phyloP scores from a whole-genome alignment of 768 basidiomycete genomes.

The Gelatoporia subvermispora region DNA sequence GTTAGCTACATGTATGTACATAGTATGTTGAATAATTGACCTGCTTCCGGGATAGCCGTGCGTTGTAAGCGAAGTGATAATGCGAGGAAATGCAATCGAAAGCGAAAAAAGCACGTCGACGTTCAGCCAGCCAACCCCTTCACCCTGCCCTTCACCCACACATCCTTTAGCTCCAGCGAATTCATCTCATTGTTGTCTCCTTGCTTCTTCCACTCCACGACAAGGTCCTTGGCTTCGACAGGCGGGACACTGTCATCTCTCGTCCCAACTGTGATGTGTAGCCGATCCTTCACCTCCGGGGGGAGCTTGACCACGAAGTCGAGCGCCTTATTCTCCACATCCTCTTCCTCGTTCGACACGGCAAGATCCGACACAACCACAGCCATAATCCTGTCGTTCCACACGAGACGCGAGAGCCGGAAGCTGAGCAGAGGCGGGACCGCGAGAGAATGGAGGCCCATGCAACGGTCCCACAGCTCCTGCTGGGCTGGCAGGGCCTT shows the following conservation, averaged over 20 bases:
- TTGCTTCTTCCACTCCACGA: slow-evolving; percentile 43
- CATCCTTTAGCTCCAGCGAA: slow-evolving; percentile 16
- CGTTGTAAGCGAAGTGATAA: not conserved
- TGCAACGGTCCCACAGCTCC: slow-evolving; percentile 50
- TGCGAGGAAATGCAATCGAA: too few species aligned
- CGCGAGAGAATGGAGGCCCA: slow-evolving; percentile 28
- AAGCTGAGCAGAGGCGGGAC: slow-evolving; percentile 55
- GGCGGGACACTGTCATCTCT: slow-evolving; percentile 42
- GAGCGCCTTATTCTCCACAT: slow-evolving; percentile 32
- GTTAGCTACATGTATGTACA: too few species aligned
- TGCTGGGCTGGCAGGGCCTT: slow-evolving; percentile 34
- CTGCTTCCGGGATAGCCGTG: not conserved
- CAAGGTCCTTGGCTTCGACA: slow-evolving; percentile 67
- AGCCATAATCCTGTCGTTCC: slow-evolving; percentile 80
- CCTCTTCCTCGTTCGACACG: slow-evolving; percentile 29
- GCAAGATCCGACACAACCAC: slow-evolving; percentile 60
- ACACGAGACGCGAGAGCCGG: slow-evolving; percentile 58
- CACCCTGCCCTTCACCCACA: slow-evolving; percentile 22
- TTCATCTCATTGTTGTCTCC: slow-evolving; percentile 19
- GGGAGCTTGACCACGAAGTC: slow-evolving; percentile 47
- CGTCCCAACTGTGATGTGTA: slow-evolving; percentile 92
- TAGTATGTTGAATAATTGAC: not conserved
- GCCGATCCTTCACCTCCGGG: slow-evolving; percentile 37
- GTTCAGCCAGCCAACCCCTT: slow-evolving; percentile 12
- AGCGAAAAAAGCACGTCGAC: not conserved